A percentile compares a stretch with the other conserved stretches of the same genome.
These are phyloP conservation scores for Parachaetomium inaequale DNA, from an alignment of 495 filamentous ascomycete species.

Conservation along the genomic window DNA sequence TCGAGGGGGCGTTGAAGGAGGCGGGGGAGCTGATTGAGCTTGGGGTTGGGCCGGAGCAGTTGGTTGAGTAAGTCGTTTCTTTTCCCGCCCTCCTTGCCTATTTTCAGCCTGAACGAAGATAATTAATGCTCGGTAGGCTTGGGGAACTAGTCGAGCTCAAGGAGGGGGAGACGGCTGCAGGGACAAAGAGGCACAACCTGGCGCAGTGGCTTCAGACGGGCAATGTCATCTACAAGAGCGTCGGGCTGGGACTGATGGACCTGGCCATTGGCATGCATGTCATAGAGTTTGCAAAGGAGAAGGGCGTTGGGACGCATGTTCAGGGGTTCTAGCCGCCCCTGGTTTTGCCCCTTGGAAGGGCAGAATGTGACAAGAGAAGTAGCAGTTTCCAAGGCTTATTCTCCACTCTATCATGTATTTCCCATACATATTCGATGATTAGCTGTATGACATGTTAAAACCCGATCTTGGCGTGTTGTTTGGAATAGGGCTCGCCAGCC, in stretches of 20 bases:
- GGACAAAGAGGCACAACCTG: conserved; percentile 31
- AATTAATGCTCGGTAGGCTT: conserved; percentile 30
- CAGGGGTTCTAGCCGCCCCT: conserved; percentile 57
- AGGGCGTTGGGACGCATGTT: conserved; percentile 67
- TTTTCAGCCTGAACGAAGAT: neutral
- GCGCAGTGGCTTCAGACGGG: conserved; percentile 70
- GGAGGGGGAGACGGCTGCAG: neutral
- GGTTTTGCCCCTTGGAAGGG: no score
- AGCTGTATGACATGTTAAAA: neutral
- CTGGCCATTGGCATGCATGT: conserved; percentile 71
- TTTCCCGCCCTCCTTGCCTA: neutral
- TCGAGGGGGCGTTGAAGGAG: conserved; percentile 72
- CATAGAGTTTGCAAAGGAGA: conserved; percentile 66
- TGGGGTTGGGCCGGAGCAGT: conserved; percentile 61
- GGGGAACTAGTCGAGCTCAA: conserved; percentile 74
- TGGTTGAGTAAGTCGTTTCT: conserved; percentile 60
- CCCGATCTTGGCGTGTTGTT: neutral
- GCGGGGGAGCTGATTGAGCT: conserved; percentile 87
- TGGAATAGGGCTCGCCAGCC: neutral
- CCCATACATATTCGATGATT: neutral
- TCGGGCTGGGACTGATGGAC: conserved; percentile 80
- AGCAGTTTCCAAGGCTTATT: no score
- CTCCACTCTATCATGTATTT: neutral
- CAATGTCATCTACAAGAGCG: conserved; percentile 84
- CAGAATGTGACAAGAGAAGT: no score